Percentiles rank a stretch among this genome's conserved stretches.
Conservation (phyloP, 1,284 basidiomycete genomes). For the Trametes pubescens region DNA sequence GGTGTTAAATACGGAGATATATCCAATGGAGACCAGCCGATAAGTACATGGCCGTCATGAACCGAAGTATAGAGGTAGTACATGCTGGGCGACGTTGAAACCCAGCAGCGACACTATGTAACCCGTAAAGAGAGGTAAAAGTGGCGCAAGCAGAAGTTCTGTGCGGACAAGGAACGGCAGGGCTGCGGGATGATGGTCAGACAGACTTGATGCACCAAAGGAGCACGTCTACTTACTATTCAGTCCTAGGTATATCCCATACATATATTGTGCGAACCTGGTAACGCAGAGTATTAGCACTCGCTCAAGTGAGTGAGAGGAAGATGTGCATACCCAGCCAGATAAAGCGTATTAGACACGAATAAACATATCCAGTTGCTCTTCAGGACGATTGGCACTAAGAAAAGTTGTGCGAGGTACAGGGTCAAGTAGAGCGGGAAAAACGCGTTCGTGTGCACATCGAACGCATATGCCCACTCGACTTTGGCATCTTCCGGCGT, state of each 20-base stretch:
- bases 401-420: slow-evolving; percentile 85
- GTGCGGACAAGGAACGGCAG: slow-evolving; percentile 91
- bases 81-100: slow-evolving; percentile 87
- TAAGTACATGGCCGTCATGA: slow-evolving; percentile 44
- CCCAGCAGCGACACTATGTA: slow-evolving; percentile 90
- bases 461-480: slow-evolving; percentile 94
- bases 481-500: slow-evolving; percentile 77
- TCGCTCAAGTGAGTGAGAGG: not conserved
- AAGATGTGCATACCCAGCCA: slow-evolving; percentile 69
- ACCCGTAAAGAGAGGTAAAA: slow-evolving; percentile 84
- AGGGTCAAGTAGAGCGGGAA: slow-evolving; percentile 91
- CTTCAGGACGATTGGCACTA: slow-evolving; percentile 82
- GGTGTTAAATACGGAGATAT: slow-evolving; percentile 5
- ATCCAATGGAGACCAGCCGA: not conserved
- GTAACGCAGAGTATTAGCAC: not conserved
- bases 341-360: slow-evolving; percentile 93
- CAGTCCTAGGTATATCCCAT: slow-evolving; percentile 90
- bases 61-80: slow-evolving; percentile 82
- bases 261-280: slow-evolving; percentile 88
- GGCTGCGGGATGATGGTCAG: slow-evolving; percentile 52
- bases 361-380: slow-evolving; percentile 92
- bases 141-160: slow-evolving; percentile 85
- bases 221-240: slow-evolving; percentile 58
- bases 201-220: not conserved
- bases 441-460: slow-evolving; percentile 95